A percentile compares a stretch with the other conserved stretches of the same genome.
phyloP scores from a whole-genome alignment of 768 basidiomycete species.

The Xerocomellus intermedius region DNA sequence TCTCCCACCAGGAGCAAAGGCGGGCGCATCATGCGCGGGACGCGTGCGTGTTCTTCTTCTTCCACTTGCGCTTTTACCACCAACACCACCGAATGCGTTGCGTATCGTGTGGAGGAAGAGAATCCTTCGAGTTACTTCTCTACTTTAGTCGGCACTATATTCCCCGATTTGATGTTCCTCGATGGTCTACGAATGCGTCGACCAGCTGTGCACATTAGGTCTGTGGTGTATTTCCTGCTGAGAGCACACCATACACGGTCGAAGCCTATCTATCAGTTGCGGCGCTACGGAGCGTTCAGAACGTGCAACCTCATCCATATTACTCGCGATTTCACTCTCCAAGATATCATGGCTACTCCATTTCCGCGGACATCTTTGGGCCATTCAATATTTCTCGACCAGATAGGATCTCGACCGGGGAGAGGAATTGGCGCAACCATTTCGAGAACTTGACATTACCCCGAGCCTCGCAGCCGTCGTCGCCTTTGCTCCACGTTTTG shows the following conservation, averaged over 20 bases:
- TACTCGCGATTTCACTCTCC: not conserved
- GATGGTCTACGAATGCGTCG: not conserved
- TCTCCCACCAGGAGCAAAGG: too few species aligned
- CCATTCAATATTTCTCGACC: not conserved
- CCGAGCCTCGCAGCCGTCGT: not conserved
- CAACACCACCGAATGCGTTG: too few species aligned
- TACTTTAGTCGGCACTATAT: not conserved
- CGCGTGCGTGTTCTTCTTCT: too few species aligned
- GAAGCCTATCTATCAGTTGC: too few species aligned
- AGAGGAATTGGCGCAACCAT: not conserved
- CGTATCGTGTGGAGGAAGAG: not conserved
- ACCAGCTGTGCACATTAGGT: not conserved
- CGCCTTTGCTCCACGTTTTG: not conserved
- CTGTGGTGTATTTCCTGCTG: not conserved
- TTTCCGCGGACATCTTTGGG: not conserved
- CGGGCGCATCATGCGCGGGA: too few species aligned
- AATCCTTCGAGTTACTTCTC: not conserved
- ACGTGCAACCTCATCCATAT: not conserved
- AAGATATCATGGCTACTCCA: not conserved
- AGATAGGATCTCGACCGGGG: not conserved
- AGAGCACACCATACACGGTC: not conserved
- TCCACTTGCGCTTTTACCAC: too few species aligned
- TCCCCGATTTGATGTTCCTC: too few species aligned
- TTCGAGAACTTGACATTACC: not conserved
- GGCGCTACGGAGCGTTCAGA: too few species aligned